Conservation (phyloP, 371 early-diverging fungal genomes). For the Mycotypha africana region DNA sequence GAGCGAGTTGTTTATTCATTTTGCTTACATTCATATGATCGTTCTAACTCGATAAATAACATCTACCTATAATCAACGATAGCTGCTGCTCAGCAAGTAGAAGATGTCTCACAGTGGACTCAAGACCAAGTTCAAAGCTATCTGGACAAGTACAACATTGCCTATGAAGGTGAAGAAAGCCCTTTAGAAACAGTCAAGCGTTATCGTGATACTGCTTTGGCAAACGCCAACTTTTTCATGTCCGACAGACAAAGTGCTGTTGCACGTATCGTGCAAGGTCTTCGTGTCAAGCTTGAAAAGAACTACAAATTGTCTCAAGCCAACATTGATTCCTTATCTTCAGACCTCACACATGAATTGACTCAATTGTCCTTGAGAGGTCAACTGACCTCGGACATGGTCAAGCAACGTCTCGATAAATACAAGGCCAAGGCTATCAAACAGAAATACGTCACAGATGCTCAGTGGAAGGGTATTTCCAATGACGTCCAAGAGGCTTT, state of each 20-base stretch:
- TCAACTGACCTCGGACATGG: slow-evolving; percentile 24
- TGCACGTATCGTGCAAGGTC: slow-evolving; percentile 21
- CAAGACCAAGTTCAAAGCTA: slow-evolving; percentile 20
- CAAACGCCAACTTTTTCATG: slow-evolving; percentile 24
- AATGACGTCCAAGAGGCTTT: slow-evolving; percentile 24
- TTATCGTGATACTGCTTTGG: slow-evolving; percentile 31
- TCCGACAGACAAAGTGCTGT: slow-evolving; percentile 18
- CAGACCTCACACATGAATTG: slow-evolving; percentile 27
- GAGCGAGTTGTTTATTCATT: too few species aligned
- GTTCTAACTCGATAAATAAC: too few species aligned
- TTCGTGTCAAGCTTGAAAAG: slow-evolving; percentile 28
- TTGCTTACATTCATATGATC: too few species aligned
- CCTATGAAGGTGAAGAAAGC: slow-evolving; percentile 15
- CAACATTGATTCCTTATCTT: slow-evolving; percentile 15
- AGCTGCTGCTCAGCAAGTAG: slow-evolving; percentile 1
- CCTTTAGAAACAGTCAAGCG: slow-evolving; percentile 25
- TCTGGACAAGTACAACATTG: slow-evolving; percentile 28
- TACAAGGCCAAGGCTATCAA: slow-evolving; percentile 18
- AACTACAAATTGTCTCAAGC: slow-evolving; percentile 21
- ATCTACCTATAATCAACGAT: too few species aligned
- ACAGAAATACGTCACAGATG: slow-evolving; percentile 25
- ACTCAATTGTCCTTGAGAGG: slow-evolving; percentile 34
- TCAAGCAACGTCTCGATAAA: slow-evolving; percentile 25
- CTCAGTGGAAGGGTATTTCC: slow-evolving; percentile 29
- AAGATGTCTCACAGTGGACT: slow-evolving; percentile 23